A percentile compares a stretch with the other conserved stretches of the same genome.
Evolutionary conservation across 177 flowering plant species (phyloP).

Genomic region (Telopea speciosissima): DNA sequence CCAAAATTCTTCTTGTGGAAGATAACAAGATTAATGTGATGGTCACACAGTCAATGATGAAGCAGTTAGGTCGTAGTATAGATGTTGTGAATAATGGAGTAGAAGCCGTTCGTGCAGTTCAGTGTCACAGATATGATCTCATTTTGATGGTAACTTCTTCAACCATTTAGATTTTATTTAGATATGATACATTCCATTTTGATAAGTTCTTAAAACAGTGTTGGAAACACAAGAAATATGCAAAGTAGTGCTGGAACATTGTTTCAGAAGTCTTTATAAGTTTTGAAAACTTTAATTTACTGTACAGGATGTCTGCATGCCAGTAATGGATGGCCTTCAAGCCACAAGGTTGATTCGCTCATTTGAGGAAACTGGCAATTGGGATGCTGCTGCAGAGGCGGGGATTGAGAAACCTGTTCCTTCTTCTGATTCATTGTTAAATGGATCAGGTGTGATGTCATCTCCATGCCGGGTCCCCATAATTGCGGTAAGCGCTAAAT

Average conservation of each 20-base stretch:
- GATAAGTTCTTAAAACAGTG: no score
- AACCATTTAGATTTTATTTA: background rate
- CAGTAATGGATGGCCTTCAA: constrained; percentile 93
- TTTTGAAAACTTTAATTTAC: background rate
- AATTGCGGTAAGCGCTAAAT: constrained; percentile 56
- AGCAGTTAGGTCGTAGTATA: constrained; percentile 70
- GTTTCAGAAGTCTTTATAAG: background rate
- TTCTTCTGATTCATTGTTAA: constrained; percentile 21
- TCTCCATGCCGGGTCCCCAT: constrained; percentile 54
- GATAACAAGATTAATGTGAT: constrained; percentile 89
- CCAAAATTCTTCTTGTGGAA: constrained; percentile 90
- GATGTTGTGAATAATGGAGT: constrained; percentile 86
- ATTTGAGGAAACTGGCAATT: constrained; percentile 82
- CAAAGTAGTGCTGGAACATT: background rate
- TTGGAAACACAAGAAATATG: background rate
- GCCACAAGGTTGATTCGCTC: constrained; percentile 86
- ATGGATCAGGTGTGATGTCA: constrained; percentile 14
- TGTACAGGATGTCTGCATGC: constrained; percentile 93
- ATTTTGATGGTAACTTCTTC: constrained; percentile 69
- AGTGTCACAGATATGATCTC: constrained; percentile 55
- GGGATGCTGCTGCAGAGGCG: constrained; percentile 76
- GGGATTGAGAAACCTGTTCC: constrained; percentile 42
- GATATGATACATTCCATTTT: no score
- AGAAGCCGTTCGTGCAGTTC: constrained; percentile 90
- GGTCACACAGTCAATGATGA: constrained; percentile 89